Evolutionary conservation across 2,329 filamentous ascomycete genomes (phyloP).

Genomic region (Pseudocercospora macadamiae): DNA sequence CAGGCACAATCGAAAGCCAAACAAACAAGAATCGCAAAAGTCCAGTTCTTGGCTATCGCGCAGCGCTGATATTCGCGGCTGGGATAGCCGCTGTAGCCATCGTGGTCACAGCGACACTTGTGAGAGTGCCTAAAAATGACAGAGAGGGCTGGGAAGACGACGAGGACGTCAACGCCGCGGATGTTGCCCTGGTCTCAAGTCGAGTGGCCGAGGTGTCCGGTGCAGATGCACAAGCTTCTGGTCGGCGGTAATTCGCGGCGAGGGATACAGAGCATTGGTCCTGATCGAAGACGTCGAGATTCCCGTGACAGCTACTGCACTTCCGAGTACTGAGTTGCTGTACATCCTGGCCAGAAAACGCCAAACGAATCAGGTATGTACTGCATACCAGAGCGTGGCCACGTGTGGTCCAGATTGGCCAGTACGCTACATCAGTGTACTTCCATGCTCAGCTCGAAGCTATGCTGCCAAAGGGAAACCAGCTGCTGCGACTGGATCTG

Average conservation of each 20-base stretch:
- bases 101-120: not conserved
- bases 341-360: no score
- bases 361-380: no score
- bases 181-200: not conserved
- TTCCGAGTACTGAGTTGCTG: no score
- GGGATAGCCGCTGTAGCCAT: not conserved
- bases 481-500: not conserved
- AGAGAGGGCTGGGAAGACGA: conserved; percentile 2
- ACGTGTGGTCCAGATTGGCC: not conserved
- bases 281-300: no score
- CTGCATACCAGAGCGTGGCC: not conserved
- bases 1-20: conserved; percentile 44
- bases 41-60: not conserved
- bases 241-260: not conserved
- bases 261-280: no score
- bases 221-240: not conserved
- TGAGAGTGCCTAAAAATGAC: conserved; percentile 1
- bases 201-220: not conserved
- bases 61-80: not conserved
- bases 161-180: not conserved
- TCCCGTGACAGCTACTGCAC: no score
- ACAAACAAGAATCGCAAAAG: not conserved
- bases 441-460: conserved; percentile 1
- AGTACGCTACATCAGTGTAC: not conserved
- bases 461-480: not conserved